Base-by-base conservation (phyloP, 2,329 filamentous ascomycete species). In the Blastomyces percursus region DNA sequence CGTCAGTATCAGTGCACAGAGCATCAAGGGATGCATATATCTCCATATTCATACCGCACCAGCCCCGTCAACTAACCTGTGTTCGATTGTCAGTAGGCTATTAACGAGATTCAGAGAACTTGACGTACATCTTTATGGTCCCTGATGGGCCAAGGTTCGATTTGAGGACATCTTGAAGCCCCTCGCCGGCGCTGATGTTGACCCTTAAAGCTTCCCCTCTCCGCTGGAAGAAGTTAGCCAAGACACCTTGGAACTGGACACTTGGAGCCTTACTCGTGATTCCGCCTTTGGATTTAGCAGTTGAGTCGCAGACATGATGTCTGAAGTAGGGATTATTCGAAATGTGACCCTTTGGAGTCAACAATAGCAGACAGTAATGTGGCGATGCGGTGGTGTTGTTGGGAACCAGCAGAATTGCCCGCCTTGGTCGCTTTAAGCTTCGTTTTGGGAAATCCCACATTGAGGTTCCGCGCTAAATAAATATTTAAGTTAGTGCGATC, bases 251-350 rank as follows among this genome's bases (percentile, higher is more conserved):
- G 64, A 64, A 65, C 46, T 42, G 40, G 57, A 32, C 6, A 27
- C 21, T 54, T 61, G 57, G 46, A 21, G 54, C 11, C 89, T 72
- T 82, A 95, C 91, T 80, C 94, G 87, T 71, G 92, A 96, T 82
- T 99, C 94, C 73, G 94, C 94, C 83, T 99, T 99, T 66, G 94
- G 94, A 79, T 99, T 99, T 69, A 99, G 88, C 73, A 99, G 87
- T 81, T 97, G 93, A 74, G 94, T 92, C 71, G 94, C 94, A 80
- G 92, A 97, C 94, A 97, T 97, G 61, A 70, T 70, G 71, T 71
- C 69, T 67, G 63, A 59, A 61, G 61, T 63, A 69, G 70, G 63
- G 62, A 70, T 66, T 60, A 65, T 55, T 16, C 67, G 61, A 65
- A 66, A 61, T 64, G 69, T 64, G 66, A 69, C 64, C 21, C 55